Base-by-base conservation (phyloP, 306 rosid species). In the Dicorynia guianensis region DNA sequence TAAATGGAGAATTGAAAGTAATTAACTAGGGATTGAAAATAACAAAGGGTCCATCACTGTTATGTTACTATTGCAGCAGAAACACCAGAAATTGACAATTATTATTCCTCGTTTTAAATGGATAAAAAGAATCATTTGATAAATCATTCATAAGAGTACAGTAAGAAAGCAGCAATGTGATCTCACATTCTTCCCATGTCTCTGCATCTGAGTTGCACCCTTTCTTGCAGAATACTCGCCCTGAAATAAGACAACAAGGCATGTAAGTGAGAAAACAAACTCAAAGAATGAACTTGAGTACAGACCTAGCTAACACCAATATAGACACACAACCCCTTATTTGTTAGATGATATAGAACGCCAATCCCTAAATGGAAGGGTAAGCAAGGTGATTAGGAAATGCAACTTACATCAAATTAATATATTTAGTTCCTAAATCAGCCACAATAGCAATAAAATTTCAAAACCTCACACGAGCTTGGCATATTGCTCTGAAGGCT, bases 201-300 rank as follows among this genome's bases (percentile, higher is more conserved):
- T 94, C 96, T 52, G 80, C 93, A 6, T 94, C 96, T 0, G 96
- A 30, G 14, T 75, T 80, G 78, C 97, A 94, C 2, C 98, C 98
- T 79, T 94, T 94, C 69, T 94, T 94, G 96, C 98, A 94, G 86
- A 92, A 94, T 4, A 94, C 93, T 63, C 97, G 70, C 98, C 98
- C 97, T 94, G 54, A 72, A 81, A 76, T 8, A 65, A 76, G 56
- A 64, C 72, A 85, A 42, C 20, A 48, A 20, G 67, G 63, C 10
- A 25, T n/a, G 70, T 48, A 39, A 62, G 65, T 20, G 20, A 30
- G 3, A 5, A 4, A 60, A 67, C 34, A 46, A 80, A 33, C 47
- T 15, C 20, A 49, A 42, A 44, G 30, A 46, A 15, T 8, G 33
- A 57, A 47, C 35, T 34, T 47, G 33, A 56, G 20, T 17, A 11